A percentile compares a stretch with the other conserved stretches of the same genome.
phyloP scores from a whole-genome alignment of 73 alveolate genomes.

The Paramecium sonneborni region DNA sequence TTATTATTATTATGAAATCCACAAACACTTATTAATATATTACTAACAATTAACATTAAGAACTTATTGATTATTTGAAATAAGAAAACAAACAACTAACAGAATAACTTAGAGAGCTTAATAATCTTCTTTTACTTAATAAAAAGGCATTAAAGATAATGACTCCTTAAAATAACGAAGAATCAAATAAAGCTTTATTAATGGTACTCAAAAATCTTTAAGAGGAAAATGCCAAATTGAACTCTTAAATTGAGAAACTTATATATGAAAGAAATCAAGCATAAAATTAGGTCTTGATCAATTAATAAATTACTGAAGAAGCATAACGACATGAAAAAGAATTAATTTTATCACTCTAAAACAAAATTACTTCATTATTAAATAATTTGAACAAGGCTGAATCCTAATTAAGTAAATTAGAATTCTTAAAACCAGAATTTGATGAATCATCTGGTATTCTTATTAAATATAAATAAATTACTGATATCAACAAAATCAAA shows the following conservation, averaged over 20 bases:
- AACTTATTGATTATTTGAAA: conserved; percentile 1
- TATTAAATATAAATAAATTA: conserved; percentile 24
- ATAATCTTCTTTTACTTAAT: not conserved
- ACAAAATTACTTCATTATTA: not conserved
- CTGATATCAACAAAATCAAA: not conserved
- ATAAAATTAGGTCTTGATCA: not conserved
- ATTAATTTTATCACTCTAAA: not conserved
- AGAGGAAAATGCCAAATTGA: conserved; percentile 23
- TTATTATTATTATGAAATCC: not conserved
- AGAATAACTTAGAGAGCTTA: not conserved
- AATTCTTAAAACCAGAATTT: not conserved
- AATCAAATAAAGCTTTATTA: not conserved
- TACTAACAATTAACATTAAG: not conserved
- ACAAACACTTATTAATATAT: not conserved
- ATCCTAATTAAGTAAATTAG: not conserved
- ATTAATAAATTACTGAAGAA: conserved; percentile 49
- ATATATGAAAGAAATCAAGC: conserved; percentile 49
- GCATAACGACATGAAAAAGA: conserved; percentile 52
- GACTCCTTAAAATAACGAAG: not conserved
- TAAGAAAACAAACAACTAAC: not conserved
- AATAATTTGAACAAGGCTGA: conserved; percentile 11
- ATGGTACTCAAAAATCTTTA: conserved; percentile 23
- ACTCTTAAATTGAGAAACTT: not conserved
- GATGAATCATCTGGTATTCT: conserved; percentile 39
- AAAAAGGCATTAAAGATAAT: conserved; percentile 21